Conservation (phyloP, 1,284 basidiomycete genomes). For the Leccinum subspadiceum region DNA sequence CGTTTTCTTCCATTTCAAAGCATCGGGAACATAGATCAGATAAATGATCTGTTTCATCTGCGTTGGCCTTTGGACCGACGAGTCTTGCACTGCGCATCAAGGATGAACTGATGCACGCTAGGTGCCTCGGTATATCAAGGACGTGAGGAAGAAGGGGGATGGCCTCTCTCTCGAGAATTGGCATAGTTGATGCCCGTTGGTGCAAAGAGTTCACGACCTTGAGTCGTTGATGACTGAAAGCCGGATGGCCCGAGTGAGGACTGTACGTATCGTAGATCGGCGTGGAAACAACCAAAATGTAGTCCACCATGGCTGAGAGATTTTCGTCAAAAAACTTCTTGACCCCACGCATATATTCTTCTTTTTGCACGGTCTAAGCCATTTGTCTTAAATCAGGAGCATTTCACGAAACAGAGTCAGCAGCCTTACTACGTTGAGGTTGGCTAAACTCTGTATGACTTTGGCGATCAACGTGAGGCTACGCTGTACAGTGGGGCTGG, state of each 20-base stretch:
- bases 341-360: conserved; percentile 70
- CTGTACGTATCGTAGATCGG: conserved; percentile 39
- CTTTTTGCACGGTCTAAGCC: conserved; percentile 59
- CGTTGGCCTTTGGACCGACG: conserved; percentile 34
- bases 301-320: conserved; percentile 68
- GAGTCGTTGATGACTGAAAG: conserved; percentile 50
- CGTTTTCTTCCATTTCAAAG: conserved; percentile 30
- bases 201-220: conserved; percentile 55
- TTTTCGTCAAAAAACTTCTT: conserved; percentile 63
- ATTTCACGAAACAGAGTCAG: background rate
- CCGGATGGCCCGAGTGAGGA: conserved; percentile 26
- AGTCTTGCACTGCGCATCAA: conserved; percentile 59
- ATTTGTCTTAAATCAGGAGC: conserved; percentile 5
- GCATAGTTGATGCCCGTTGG: conserved; percentile 51
- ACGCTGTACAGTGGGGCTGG: conserved; percentile 61
- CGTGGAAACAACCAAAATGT: conserved; percentile 68
- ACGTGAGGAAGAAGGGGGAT: conserved; percentile 67
- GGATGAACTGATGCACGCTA: conserved; percentile 71
- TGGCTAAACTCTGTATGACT: conserved; percentile 77
- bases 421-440: conserved; percentile 63
- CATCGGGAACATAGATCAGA: conserved; percentile 31
- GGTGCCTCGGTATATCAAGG: conserved; percentile 68
- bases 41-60: conserved; percentile 26
- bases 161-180: conserved; percentile 62
- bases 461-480: conserved; percentile 78